A percentile compares a stretch with the other conserved stretches of the same genome.
Evolutionary conservation across 441 rosid species (phyloP).

Genomic region (Raphanus hybrid): DNA sequence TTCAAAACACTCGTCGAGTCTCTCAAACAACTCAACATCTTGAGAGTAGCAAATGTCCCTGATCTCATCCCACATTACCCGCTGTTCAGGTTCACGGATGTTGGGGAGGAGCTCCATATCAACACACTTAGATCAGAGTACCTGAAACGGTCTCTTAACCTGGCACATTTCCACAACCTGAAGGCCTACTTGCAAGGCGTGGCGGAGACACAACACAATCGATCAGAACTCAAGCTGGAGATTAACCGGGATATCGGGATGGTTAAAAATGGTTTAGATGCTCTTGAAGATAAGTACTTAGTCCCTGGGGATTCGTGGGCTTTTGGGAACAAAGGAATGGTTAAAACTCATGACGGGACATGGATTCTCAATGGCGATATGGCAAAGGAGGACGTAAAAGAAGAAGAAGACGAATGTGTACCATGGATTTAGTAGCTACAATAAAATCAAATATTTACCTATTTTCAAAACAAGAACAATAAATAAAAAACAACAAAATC

Average conservation of each 20-base stretch:
- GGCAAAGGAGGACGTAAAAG: background rate
- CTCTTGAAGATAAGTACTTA: slow-evolving; percentile 40
- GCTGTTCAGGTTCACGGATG: slow-evolving; percentile 26
- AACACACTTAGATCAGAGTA: slow-evolving; percentile 45
- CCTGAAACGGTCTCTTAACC: slow-evolving; percentile 34
- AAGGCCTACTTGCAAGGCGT: slow-evolving; percentile 46
- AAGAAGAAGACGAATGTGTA: slow-evolving; percentile 3
- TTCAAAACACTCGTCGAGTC: slow-evolving; percentile 42
- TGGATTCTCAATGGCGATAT: slow-evolving; percentile 36
- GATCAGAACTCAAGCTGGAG: slow-evolving; percentile 33
- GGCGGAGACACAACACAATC: slow-evolving; percentile 40
- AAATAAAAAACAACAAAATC: background rate
- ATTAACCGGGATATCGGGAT: slow-evolving; percentile 39
- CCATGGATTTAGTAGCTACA: slow-evolving; percentile 18
- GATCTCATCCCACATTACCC: slow-evolving; percentile 43
- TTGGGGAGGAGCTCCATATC: slow-evolving; percentile 43
- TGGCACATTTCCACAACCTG: slow-evolving; percentile 40
- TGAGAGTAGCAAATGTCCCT: slow-evolving; percentile 39
- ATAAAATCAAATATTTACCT: background rate
- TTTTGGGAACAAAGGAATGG: slow-evolving; percentile 47
- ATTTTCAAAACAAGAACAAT: slow-evolving; percentile 6
- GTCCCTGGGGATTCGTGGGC: slow-evolving; percentile 45
- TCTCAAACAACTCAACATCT: slow-evolving; percentile 39
- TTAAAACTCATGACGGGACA: slow-evolving; percentile 45
- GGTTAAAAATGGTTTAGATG: slow-evolving; percentile 43